phyloP scores from a whole-genome alignment of 2,329 filamentous ascomycete species.

The Pochonia chlamydosporia region DNA sequence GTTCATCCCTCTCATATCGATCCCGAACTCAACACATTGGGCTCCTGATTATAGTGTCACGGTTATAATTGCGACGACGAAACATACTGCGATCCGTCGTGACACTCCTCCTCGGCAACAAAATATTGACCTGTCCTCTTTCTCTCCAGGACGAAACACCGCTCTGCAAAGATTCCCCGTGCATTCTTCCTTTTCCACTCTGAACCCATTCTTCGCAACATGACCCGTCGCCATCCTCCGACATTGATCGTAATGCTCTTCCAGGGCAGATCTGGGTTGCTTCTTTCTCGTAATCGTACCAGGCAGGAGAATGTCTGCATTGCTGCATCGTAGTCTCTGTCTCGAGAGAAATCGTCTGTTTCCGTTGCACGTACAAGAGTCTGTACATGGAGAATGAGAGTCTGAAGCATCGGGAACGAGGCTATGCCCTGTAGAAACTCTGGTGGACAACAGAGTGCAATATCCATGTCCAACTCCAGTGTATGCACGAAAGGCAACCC shows the following conservation, averaged over 20 bases:
- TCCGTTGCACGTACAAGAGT: constrained; percentile 32
- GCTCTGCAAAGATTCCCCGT: constrained; percentile 38
- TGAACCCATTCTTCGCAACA: constrained; percentile 36
- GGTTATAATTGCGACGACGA: constrained; percentile 8
- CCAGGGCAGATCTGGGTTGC: constrained; percentile 23
- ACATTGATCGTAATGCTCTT: constrained; percentile 39
- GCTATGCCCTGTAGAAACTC: constrained; percentile 33
- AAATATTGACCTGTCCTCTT: constrained; percentile 13
- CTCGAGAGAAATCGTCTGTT: constrained; percentile 18
- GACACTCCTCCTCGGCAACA: constrained; percentile 21
- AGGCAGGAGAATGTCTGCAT: constrained; percentile 27
- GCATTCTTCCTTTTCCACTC: constrained; percentile 35
- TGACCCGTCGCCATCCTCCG: constrained; percentile 39
- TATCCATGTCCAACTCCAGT: constrained; percentile 44
- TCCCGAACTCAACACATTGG: too few species aligned
- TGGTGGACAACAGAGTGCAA: constrained; percentile 24
- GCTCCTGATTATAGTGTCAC: background rate
- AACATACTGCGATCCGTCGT: constrained; percentile 18
- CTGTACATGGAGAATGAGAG: constrained; percentile 38
- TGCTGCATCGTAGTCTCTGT: constrained; percentile 32
- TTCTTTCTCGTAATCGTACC: constrained; percentile 20
- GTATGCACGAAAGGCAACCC: constrained; percentile 27
- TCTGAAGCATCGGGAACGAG: constrained; percentile 32
- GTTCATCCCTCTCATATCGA: too few species aligned
- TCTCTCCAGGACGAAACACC: constrained; percentile 39